A percentile compares a stretch with the other conserved stretches of the same genome.
Conservation (phyloP, 148 eudicot genomes). For the Euryodendron excelsum region DNA sequence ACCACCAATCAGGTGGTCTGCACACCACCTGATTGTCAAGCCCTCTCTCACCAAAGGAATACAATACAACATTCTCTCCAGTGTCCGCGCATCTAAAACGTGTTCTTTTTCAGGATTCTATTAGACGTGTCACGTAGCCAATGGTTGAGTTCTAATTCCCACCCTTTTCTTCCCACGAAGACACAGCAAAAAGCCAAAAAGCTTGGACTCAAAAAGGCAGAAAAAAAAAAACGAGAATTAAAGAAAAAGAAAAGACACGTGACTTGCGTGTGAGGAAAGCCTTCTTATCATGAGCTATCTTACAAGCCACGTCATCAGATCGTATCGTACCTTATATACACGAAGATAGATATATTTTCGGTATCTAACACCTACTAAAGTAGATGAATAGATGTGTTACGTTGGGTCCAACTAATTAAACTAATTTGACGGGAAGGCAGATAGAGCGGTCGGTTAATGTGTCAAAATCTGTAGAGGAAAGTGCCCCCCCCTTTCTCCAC, state of each 20-base stretch:
- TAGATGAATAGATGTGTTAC: background rate
- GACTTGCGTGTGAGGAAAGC: conserved; percentile 14
- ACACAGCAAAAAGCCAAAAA: background rate
- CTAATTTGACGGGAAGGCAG: conserved; percentile 13
- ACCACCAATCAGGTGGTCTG: too few species aligned
- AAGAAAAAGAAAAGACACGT: conserved; percentile 12
- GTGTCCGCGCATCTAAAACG: too few species aligned
- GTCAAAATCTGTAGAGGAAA: background rate
- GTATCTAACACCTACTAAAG: background rate
- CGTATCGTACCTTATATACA: background rate
- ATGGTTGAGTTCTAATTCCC: background rate
- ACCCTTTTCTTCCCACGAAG: background rate
- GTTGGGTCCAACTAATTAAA: conserved; percentile 10
- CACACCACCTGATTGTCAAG: too few species aligned
- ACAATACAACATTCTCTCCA: too few species aligned
- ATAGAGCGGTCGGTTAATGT: background rate
- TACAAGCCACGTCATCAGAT: conserved; percentile 17
- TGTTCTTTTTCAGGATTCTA: background rate
- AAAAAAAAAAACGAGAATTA: background rate
- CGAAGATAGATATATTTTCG: background rate
- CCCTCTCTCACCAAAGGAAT: too few species aligned
- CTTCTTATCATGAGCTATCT: conserved; percentile 6
- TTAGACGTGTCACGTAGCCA: background rate
- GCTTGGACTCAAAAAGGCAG: background rate
- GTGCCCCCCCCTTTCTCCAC: conserved; percentile 1